These are phyloP conservation scores for Trichosporon sp. DNA, from an alignment of 1,284 basidiomycete species.

Conservation along the genomic window DNA sequence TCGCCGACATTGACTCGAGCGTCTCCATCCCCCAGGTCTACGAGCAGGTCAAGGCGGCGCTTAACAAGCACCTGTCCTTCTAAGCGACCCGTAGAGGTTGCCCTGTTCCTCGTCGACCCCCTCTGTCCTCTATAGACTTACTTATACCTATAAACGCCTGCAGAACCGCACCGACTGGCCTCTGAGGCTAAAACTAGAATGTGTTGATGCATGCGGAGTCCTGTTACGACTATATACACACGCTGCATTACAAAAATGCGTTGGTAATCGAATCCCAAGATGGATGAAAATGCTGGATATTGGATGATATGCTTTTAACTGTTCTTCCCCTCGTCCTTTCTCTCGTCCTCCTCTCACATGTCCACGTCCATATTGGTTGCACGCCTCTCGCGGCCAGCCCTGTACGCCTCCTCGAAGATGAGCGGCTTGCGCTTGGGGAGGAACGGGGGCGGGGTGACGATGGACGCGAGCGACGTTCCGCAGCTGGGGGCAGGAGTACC, in stretches of 20 bases:
- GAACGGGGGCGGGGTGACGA: slow-evolving; percentile 63
- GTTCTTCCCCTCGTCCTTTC: background rate
- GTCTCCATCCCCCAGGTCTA: slow-evolving; percentile 75
- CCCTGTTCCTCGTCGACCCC: background rate
- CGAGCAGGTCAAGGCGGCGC: slow-evolving; percentile 63
- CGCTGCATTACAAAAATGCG: slow-evolving; percentile 23
- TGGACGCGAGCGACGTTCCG: slow-evolving; percentile 81
- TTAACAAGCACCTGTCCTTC: slow-evolving; percentile 56
- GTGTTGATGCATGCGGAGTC: slow-evolving; percentile 16
- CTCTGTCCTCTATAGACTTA: slow-evolving; percentile 11
- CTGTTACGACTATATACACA: background rate
- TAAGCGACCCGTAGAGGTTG: background rate
- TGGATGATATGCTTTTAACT: background rate
- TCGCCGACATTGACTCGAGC: slow-evolving; percentile 79
- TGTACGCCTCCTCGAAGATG: slow-evolving; percentile 63
- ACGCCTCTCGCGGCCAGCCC: slow-evolving; percentile 37
- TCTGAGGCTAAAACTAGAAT: background rate
- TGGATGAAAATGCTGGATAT: slow-evolving; percentile 26
- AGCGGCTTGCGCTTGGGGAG: slow-evolving; percentile 63
- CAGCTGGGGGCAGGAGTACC: slow-evolving; percentile 95
- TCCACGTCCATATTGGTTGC: slow-evolving; percentile 29
- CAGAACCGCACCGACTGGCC: background rate
- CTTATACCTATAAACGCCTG: background rate
- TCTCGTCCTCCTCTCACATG: background rate
- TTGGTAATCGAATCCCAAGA: slow-evolving; percentile 9